Evolutionary conservation across 352 stramenopile species (phyloP), one percentile per base, ranked within the genome.

Genomic region (Hyaloperonospora arabidopsidis): DNA sequence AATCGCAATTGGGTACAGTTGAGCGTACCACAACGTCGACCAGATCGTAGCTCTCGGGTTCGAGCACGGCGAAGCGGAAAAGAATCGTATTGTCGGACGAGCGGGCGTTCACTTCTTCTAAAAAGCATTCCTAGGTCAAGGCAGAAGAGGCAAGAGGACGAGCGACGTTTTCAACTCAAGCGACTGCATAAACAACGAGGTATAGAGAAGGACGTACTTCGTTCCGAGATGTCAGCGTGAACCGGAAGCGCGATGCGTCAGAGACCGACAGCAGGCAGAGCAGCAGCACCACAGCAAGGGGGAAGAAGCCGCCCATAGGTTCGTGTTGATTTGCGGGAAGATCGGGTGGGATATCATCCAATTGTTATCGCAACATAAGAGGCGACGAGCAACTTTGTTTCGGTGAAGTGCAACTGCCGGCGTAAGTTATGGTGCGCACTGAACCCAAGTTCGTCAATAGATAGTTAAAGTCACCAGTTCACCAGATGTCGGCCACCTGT

Each of bases 21-120:
- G 19, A 18, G 11, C 63, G 28, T 70, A 83, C 72, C 59, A 60
- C 59, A 15, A 82, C 68, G 52, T 85, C 68, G 28, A 85, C 65
- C 22, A 80, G 48, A 38, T 85, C 74, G 55, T 77, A 81, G 17
- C 43, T 53, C 48, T 75, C 74, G 19, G 74, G 67, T 52, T 85
- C 74, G 3, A 83, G 34, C 41, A 85, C 70, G 17, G 68, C 74
- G 35, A 85, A 85, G 52, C 74, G 74, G 52, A 83, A 79, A 25
- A 85, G 72, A 57, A 85, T 55, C 45, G 74, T 81, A 52, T 79
- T 85, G 57, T 79, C 62, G 34, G 70, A 72, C 14, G 74, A 45
- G 11, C 72, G 65, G n/a, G 72, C 70, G 21, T 79, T 71, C 45
- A 85, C 72, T 29, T 80, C 65, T 52, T 85, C 74, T 45, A 72